These are phyloP conservation scores for Cryptococcus sp. DNA, from an alignment of 1,284 basidiomycete species.

Conservation along the genomic window DNA sequence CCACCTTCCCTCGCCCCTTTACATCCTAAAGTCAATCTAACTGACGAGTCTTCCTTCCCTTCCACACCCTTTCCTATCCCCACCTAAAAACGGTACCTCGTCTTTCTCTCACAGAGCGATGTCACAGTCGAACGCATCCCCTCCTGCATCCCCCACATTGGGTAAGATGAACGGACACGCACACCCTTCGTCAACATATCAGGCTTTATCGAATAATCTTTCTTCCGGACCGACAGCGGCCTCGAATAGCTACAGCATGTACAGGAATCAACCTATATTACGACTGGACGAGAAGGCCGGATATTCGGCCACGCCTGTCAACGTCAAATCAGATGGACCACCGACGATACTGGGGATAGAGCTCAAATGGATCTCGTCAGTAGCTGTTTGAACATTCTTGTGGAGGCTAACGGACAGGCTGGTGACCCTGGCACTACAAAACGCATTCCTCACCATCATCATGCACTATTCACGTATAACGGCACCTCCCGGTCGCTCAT, in stretches of 20 bases:
- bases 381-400: not conserved
- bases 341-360: constrained; percentile 41
- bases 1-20: too few relatives aligned
- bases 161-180: constrained; percentile 1
- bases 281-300: constrained; percentile 18
- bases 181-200: constrained; percentile 14
- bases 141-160: constrained; percentile 21
- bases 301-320: not conserved
- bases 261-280: constrained; percentile 10
- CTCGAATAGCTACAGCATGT: constrained; percentile 3
- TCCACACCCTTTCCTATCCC: constrained; percentile 20
- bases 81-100: constrained; percentile 22
- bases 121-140: constrained; percentile 18
- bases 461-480: constrained; percentile 93
- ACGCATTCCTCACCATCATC: constrained; percentile 80
- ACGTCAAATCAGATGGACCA: constrained; percentile 17
- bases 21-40: constrained; percentile 31
- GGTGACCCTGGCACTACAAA: constrained; percentile 87
- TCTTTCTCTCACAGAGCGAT: constrained; percentile 4
- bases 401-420: constrained; percentile 56
- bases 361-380: constrained; percentile 47
- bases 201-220: constrained; percentile 10
- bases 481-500: constrained; percentile 64
- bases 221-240: constrained; percentile 1
- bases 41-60: constrained; percentile 31